These are phyloP conservation scores for Beta lomatogona DNA, from an alignment of 179 eudicot species.

Conservation along the genomic window DNA sequence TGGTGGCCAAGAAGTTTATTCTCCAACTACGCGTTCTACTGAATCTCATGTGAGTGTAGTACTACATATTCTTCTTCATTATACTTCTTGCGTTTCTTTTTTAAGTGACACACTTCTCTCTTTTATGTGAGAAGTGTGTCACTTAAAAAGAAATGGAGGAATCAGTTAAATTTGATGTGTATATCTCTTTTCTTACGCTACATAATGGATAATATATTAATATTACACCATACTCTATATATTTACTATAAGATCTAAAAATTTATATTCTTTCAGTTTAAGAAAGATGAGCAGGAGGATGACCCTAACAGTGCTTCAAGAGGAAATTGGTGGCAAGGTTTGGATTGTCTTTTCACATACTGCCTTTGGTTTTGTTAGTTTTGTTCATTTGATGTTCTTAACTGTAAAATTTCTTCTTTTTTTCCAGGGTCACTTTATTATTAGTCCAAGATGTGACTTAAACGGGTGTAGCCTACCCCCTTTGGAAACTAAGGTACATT, in stretches of 20 bases:
- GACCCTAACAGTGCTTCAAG: slow-evolving; percentile 72
- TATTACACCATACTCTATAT: background rate
- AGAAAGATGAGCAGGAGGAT: slow-evolving; percentile 48
- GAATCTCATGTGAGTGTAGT: slow-evolving; percentile 39
- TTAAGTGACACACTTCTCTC: background rate
- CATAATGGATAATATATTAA: no score
- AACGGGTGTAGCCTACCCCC: slow-evolving; percentile 11
- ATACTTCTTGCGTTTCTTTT: no score
- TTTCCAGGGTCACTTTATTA: slow-evolving; percentile 78
- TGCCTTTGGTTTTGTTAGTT: background rate
- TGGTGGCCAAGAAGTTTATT: slow-evolving; percentile 80
- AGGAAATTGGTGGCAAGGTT: slow-evolving; percentile 98
- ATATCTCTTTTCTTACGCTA: background rate
- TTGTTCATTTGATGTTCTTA: background rate
- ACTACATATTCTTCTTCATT: no score
- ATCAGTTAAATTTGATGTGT: no score
- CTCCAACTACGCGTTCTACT: slow-evolving; percentile 43
- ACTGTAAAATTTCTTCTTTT: background rate
- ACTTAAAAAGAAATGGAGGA: no score
- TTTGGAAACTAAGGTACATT: slow-evolving; percentile 25
- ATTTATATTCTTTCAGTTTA: slow-evolving; percentile 38
- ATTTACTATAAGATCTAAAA: background rate
- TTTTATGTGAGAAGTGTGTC: background rate
- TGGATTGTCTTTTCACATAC: background rate
- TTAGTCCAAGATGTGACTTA: slow-evolving; percentile 29